A percentile compares a stretch with the other conserved stretches of the same genome.
These are phyloP conservation scores for Hypomontagnella monticulosa DNA, from an alignment of 495 filamentous ascomycete genomes.

Conservation along the genomic window DNA sequence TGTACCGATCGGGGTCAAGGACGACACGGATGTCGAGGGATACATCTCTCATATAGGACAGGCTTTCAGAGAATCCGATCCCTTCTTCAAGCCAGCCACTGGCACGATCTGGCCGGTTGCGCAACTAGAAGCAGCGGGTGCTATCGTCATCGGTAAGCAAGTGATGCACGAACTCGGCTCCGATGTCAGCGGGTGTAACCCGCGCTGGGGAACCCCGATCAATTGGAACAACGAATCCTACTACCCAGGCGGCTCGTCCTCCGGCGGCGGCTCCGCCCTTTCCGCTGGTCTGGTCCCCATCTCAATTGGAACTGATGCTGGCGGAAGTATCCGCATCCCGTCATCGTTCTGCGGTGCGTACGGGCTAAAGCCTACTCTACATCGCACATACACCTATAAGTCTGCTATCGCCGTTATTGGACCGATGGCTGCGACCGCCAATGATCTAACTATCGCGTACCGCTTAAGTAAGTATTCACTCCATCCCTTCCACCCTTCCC, in stretches of 20 bases:
- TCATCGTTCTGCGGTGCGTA: conserved; percentile 85
- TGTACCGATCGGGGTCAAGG: conserved; percentile 86
- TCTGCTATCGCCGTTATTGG: conserved; percentile 74
- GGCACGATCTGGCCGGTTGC: conserved; percentile 73
- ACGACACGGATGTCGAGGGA: conserved; percentile 80
- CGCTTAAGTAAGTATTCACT: conserved; percentile 55
- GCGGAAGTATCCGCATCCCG: conserved; percentile 86
- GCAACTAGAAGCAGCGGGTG: conserved; percentile 80
- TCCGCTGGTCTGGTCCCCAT: conserved; percentile 81
- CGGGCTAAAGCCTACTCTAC: conserved; percentile 86
- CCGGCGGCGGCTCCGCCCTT: conserved; percentile 83
- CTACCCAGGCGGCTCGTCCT: conserved; percentile 90
- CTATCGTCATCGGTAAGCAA: conserved; percentile 82
- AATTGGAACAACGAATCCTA: conserved; percentile 85
- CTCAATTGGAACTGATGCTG: conserved; percentile 84
- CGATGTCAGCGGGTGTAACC: conserved; percentile 55
- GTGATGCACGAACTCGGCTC: conserved; percentile 92
- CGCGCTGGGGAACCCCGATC: conserved; percentile 70
- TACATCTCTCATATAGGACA: conserved; percentile 72
- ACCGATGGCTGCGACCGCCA: conserved; percentile 78
- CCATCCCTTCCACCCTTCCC: background rate
- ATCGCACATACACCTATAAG: conserved; percentile 68
- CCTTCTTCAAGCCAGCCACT: conserved; percentile 47
- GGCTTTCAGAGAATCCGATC: conserved; percentile 48
- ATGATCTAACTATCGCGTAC: conserved; percentile 86